A percentile compares a stretch with the other conserved stretches of the same genome.
phyloP scores from a whole-genome alignment of 768 basidiomycete species.

The Obba rivulosa region DNA sequence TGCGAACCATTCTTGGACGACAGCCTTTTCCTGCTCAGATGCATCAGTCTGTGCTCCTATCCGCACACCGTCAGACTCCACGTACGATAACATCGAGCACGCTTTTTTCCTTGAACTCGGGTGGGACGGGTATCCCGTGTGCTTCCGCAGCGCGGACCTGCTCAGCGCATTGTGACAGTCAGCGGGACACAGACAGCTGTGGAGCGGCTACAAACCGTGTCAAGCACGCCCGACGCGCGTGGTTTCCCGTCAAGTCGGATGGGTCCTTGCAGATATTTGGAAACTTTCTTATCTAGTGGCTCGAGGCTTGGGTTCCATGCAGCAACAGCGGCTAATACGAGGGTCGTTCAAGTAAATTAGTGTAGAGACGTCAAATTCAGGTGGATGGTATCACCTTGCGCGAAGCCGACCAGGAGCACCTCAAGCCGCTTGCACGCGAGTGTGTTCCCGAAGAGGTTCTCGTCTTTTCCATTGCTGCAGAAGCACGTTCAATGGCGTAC shows the following conservation, averaged over 20 bases:
- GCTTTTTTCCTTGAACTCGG: constrained; percentile 62
- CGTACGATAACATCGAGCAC: constrained; percentile 51
- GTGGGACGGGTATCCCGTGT: constrained; percentile 65
- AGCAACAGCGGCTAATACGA: constrained; percentile 50
- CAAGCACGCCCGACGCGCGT: constrained; percentile 67
- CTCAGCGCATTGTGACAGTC: not conserved
- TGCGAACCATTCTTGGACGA: constrained; percentile 76
- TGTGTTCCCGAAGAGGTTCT: constrained; percentile 67
- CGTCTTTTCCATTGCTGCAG: constrained; percentile 59
- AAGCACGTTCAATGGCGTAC: not conserved
- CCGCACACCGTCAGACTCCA: not conserved
- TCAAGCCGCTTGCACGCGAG: constrained; percentile 64
- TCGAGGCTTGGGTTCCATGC: constrained; percentile 58
- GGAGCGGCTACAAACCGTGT: constrained; percentile 42
- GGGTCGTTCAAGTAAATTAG: not conserved
- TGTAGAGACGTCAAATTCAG: no score
- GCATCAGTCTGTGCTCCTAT: no score
- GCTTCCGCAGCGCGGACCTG: constrained; percentile 66
- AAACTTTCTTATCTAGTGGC: constrained; percentile 58
- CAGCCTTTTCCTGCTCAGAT: constrained; percentile 56
- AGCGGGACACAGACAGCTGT: not conserved
- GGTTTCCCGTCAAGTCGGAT: constrained; percentile 74
- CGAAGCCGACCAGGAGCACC: constrained; percentile 56
- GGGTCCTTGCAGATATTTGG: constrained; percentile 63
- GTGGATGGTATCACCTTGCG: constrained; percentile 41